phyloP scores from a whole-genome alignment of 768 basidiomycete species.

The Tulasnella sp. region DNA sequence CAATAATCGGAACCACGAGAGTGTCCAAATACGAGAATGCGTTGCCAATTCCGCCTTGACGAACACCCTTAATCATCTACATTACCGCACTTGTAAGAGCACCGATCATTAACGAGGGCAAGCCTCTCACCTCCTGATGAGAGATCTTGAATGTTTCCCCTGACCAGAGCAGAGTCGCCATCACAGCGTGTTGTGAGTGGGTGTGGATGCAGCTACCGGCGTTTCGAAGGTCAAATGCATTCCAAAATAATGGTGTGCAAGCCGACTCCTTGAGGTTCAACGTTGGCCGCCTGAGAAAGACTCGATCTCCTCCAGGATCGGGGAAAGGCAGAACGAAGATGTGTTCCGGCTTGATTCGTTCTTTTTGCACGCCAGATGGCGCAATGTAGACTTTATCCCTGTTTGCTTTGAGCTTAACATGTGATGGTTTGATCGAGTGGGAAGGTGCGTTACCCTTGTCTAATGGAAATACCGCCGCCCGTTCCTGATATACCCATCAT shows the following conservation, averaged over 20 bases:
- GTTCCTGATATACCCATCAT: not conserved
- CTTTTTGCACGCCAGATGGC: conserved; percentile 88
- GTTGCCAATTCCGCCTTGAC: conserved; percentile 68
- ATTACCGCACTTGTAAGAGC: not conserved
- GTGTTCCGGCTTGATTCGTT: conserved; percentile 74
- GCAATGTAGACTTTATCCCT: conserved; percentile 81
- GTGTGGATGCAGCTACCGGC: conserved; percentile 90
- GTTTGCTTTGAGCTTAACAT: conserved; percentile 11
- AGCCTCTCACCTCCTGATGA: conserved; percentile 53
- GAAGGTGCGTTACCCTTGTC: conserved; percentile 50
- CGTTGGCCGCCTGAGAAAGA: conserved; percentile 72
- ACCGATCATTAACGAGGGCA: not conserved
- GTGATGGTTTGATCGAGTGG: not conserved
- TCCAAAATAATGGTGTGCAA: conserved; percentile 90
- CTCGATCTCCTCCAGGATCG: conserved; percentile 63
- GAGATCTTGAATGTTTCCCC: conserved; percentile 71
- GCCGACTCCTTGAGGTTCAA: conserved; percentile 75
- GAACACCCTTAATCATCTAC: conserved; percentile 90
- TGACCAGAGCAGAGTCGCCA: conserved; percentile 76
- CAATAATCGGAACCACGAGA: conserved; percentile 79
- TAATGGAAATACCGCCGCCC: conserved; percentile 66
- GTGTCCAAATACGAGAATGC: conserved; percentile 81
- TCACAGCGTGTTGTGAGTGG: conserved; percentile 85
- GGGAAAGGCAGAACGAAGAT: conserved; percentile 86
- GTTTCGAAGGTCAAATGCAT: conserved; percentile 72